Conservation (phyloP, 257 asterid species). For the Nyctanthes arbortristis region DNA sequence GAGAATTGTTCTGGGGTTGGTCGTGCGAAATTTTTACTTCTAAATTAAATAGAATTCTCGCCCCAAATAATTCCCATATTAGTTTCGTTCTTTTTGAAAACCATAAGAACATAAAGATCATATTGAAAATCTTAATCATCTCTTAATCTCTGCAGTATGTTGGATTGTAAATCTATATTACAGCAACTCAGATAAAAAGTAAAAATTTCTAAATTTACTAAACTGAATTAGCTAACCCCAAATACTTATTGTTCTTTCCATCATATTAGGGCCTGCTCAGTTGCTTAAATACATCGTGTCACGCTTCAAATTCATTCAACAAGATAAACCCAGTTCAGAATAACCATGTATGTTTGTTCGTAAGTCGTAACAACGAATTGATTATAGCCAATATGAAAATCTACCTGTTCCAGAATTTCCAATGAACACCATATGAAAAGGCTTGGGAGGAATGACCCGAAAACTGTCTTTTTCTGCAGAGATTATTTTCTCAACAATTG, state of each 20-base stretch:
- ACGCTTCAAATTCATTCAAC: background rate
- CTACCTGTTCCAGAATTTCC: constrained; percentile 53
- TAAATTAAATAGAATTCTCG: background rate
- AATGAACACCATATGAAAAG: constrained; percentile 56
- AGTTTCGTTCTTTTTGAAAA: background rate
- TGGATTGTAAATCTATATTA: background rate
- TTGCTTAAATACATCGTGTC: background rate
- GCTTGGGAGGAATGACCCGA: constrained; percentile 55
- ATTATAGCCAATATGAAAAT: background rate
- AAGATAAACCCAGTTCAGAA: background rate
- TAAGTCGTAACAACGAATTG: background rate
- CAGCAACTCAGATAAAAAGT: background rate
- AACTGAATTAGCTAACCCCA: background rate
- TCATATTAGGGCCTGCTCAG: background rate
- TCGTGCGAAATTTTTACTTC: background rate
- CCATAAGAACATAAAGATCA: background rate
- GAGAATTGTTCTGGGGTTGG: background rate
- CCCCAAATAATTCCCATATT: background rate
- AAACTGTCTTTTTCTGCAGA: constrained; percentile 44
- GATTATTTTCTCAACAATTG: constrained; percentile 38
- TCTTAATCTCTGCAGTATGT: too few relatives aligned
- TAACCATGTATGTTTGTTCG: background rate
- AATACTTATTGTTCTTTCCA: background rate
- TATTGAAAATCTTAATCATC: too few relatives aligned
- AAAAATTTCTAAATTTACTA: background rate